A percentile compares a stretch with the other conserved stretches of the same genome.
Conservation (phyloP, 2,329 filamentous ascomycete species). For the Aspergillus thermomutatus region DNA sequence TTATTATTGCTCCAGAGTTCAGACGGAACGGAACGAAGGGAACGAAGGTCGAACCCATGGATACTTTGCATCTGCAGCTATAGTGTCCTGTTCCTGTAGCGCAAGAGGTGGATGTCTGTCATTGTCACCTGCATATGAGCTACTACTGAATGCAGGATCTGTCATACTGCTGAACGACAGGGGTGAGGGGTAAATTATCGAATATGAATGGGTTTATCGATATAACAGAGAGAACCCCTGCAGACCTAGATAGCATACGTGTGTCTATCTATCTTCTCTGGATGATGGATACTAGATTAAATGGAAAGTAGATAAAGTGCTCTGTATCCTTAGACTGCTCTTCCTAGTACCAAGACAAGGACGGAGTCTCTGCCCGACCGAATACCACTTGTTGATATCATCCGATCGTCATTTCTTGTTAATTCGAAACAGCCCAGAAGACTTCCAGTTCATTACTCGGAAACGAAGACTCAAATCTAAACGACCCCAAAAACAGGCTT, state of each 20-base stretch:
- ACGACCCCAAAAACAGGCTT: not conserved
- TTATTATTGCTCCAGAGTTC: not conserved
- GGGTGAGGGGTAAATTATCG: not conserved
- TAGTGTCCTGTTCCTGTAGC: no score
- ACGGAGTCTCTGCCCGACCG: not conserved
- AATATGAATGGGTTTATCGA: not conserved
- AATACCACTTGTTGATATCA: not conserved
- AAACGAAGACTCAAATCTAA: not conserved
- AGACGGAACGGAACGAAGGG: slow-evolving; percentile 4
- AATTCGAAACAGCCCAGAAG: not conserved
- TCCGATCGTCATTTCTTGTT: not conserved
- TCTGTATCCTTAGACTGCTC: not conserved
- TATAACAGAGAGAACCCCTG: not conserved
- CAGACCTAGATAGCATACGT: not conserved
- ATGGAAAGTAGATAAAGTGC: not conserved
- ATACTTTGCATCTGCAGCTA: not conserved
- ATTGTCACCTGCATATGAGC: slow-evolving; percentile 3
- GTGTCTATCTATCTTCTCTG: not conserved
- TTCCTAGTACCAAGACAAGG: not conserved
- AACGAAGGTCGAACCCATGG: not conserved
- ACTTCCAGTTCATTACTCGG: no score
- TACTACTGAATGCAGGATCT: slow-evolving; percentile 2
- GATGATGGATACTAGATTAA: not conserved
- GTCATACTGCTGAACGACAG: not conserved
- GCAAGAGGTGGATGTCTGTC: not conserved